Evolutionary conservation across 192 early-diverging fungal genomes (phyloP), one percentile per base, ranked within the genome.

Genomic region (Coemansia sp.): DNA sequence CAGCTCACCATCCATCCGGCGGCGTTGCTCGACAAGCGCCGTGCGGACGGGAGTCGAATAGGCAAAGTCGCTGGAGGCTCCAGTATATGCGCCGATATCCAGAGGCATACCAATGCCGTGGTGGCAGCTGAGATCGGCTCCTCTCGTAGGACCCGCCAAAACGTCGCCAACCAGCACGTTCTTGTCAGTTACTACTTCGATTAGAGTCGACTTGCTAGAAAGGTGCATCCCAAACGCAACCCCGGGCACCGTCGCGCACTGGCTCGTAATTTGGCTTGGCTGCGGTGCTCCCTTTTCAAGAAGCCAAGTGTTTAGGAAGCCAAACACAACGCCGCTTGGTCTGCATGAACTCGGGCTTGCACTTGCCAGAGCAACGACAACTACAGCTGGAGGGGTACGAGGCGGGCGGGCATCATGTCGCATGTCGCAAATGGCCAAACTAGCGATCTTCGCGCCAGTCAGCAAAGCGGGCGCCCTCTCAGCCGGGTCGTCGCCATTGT

Each of bases 1-100:
- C 63, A 83, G 70, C 61, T 83, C 76, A 22, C 73, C 76, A 20
- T 68, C 76, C 70, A 83, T 72, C 18, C 66, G 64, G 31, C 64
- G 72, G n/a, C 81, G 76, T 46, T 75, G 81, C 64, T 78, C 76
- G 7, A 46, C 10, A 29, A 78, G 49, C 10, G 76, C 81, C 13
- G 49, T 66, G 22, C 76, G 62, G 13, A 78, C 60, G 5, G 13
- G 39, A 2, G 63, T 53, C 31, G 66, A 7, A 38, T 83, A 83
- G 20, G 67, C 70, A 74, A 78, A 78, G n/a, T 39, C 31, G 13
- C 46, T 43, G 3, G 20, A 62, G 3, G n/a, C 29, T 12, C 46
- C 64, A 9, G 67, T 29, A 20, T 70, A 83, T 29, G 40, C 53
- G 4, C 41, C n/a, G 16, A 69, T 62, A 34, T 55, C 60, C 34